Evolutionary conservation across 2,329 filamentous ascomycete species (phyloP).

Genomic region (Colletotrichum camelliae): DNA sequence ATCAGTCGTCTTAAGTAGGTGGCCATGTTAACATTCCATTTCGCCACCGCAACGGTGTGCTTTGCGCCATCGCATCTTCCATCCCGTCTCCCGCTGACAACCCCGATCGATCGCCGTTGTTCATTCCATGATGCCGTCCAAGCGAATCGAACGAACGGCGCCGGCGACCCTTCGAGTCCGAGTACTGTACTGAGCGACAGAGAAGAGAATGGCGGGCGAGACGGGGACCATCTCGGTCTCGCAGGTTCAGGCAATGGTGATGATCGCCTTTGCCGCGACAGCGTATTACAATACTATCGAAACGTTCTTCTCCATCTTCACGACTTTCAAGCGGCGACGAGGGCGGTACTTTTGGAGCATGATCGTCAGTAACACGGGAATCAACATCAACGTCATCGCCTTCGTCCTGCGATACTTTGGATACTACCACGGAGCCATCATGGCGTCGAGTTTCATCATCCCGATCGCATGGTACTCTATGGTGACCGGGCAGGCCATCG

Average conservation of each 20-base stretch:
- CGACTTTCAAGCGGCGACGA: conserved; percentile 23
- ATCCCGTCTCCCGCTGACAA: not conserved
- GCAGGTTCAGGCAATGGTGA: conserved; percentile 23
- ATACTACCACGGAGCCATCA: not conserved
- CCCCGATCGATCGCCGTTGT: not conserved
- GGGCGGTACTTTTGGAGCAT: conserved; percentile 30
- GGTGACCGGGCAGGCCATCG: conserved; percentile 66
- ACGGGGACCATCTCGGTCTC: conserved; percentile 15
- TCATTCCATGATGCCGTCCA: conserved; percentile 4
- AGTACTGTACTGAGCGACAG: not conserved
- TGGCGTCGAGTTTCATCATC: conserved; percentile 41
- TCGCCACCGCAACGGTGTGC: not conserved
- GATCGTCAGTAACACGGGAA: conserved; percentile 25
- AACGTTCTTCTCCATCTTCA: conserved; percentile 26
- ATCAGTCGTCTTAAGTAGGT: not conserved
- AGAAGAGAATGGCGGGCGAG: conserved; percentile 15
- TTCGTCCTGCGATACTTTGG: conserved; percentile 41
- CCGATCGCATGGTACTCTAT: conserved; percentile 42
- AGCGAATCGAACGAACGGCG: not conserved
- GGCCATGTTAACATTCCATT: not conserved
- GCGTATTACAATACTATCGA: conserved; percentile 23
- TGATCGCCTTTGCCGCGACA: conserved; percentile 41
- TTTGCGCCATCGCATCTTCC: conserved; percentile 2
- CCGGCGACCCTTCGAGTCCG: not conserved
- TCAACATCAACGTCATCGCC: conserved; percentile 22